Evolutionary conservation across 441 rosid genomes (phyloP).

Genomic region (Dalechampia spathulata): DNA sequence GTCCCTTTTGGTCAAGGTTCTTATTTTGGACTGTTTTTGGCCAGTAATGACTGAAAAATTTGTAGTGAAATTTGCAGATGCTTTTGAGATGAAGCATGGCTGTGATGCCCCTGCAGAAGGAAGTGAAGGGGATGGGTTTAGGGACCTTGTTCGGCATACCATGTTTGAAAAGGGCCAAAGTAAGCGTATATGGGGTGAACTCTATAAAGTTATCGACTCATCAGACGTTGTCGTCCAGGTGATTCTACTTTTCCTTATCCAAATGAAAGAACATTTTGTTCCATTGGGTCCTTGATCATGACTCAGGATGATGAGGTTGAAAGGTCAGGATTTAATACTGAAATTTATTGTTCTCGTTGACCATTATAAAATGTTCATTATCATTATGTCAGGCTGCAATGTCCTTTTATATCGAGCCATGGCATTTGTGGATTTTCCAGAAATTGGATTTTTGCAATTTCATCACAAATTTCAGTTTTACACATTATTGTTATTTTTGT

Average conservation of each 20-base stretch:
- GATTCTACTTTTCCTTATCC: constrained; percentile 8
- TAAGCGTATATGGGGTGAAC: constrained; percentile 97
- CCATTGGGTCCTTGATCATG: background rate
- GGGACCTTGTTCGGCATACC: constrained; percentile 84
- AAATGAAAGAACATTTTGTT: background rate
- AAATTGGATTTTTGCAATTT: background rate
- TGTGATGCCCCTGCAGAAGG: constrained; percentile 36
- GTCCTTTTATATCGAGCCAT: background rate
- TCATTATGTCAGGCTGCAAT: background rate
- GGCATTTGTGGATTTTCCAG: background rate
- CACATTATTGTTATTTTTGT: background rate
- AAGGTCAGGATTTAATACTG: background rate
- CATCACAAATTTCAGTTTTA: background rate
- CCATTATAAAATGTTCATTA: background rate
- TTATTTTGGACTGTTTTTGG: too few relatives aligned
- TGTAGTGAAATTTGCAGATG: constrained; percentile 38
- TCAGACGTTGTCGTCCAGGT: constrained; percentile 98
- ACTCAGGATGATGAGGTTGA: background rate
- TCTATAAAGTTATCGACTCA: constrained; percentile 94
- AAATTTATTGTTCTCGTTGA: background rate
- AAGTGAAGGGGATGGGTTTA: constrained; percentile 65
- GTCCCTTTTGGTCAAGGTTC: too few relatives aligned
- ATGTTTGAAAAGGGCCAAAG: constrained; percentile 99
- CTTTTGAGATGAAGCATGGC: constrained; percentile 53
- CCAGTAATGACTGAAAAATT: background rate